phyloP scores from a whole-genome alignment of 805 yeast genomes.

The Saccharomycopsis fodiens region DNA sequence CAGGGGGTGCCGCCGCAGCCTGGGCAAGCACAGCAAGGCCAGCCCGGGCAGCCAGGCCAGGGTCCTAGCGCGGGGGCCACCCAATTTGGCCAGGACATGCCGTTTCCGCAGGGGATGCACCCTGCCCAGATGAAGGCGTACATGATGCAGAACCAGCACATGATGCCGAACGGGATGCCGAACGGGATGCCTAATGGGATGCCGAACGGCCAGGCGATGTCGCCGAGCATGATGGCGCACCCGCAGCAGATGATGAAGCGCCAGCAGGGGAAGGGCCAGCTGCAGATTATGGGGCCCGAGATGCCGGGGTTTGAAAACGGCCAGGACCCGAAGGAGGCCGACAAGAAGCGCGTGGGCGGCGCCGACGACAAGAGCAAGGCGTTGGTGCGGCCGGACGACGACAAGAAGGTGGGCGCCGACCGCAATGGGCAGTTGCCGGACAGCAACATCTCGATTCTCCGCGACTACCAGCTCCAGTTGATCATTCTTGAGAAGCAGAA shows the following conservation, averaged over 20 bases:
- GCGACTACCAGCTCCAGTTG: conserved; percentile 76
- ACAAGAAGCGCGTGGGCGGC: not conserved
- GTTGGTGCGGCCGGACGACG: not conserved
- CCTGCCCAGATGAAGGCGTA: not conserved
- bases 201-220: conserved; percentile 10
- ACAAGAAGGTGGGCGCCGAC: conserved; percentile 17
- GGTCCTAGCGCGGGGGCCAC: too few relatives aligned
- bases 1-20: not conserved
- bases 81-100: not conserved
- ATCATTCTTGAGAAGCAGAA: conserved; percentile 71
- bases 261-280: not conserved
- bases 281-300: not conserved
- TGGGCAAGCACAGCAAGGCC: conserved; percentile 1
- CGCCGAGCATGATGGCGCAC: not conserved
- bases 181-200: conserved; percentile 2
- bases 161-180: not conserved
- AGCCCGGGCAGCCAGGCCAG: conserved; percentile 11
- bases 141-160: not conserved
- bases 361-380: not conserved
- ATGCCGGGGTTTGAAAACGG: not conserved
- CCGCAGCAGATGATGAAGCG: conserved; percentile 2
- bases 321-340: not conserved
- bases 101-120: too few relatives aligned
- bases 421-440: not conserved
- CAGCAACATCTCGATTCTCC: conserved; percentile 46